These are phyloP conservation scores for Hypomontagnella monticulosa DNA, from an alignment of 495 filamentous ascomycete species.

Conservation along the genomic window DNA sequence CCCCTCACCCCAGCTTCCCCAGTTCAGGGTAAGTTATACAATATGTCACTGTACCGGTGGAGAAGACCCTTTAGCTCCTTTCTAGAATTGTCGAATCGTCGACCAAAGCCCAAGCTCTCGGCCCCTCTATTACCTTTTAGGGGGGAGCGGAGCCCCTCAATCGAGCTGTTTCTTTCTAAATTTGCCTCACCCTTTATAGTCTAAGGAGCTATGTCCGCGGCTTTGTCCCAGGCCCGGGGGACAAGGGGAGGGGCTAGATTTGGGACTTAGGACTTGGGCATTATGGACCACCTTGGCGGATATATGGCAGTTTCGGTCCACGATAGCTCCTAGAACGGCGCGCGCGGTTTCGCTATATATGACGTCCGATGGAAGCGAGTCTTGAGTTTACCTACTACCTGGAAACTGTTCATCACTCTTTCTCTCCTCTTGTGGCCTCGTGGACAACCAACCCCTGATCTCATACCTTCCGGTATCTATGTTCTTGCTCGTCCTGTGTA, in stretches of 20 bases:
- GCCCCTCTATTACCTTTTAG: constrained; percentile 24
- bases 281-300: constrained; percentile 29
- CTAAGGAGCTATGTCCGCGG: constrained; percentile 15
- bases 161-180: constrained; percentile 12
- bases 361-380: constrained; percentile 17
- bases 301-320: constrained; percentile 21
- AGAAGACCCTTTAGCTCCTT: constrained; percentile 25
- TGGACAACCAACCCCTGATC: not conserved
- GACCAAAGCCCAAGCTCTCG: constrained; percentile 20
- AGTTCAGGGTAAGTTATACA: constrained; percentile 20
- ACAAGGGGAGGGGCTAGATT: constrained; percentile 27
- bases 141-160: constrained; percentile 35
- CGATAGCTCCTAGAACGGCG: constrained; percentile 30
- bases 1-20: constrained; percentile 26
- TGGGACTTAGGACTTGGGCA: constrained; percentile 27
- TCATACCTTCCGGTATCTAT: constrained; percentile 9
- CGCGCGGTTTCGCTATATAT: constrained; percentile 32
- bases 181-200: constrained; percentile 35
- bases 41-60: constrained; percentile 34
- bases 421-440: constrained; percentile 7
- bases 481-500: not conserved
- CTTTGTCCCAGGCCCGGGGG: constrained; percentile 23
- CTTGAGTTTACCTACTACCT: constrained; percentile 6
- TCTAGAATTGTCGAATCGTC: constrained; percentile 33
- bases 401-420: constrained; percentile 5